phyloP scores from a whole-genome alignment of 345 rosid genomes.

The Rhodamnia argentea region DNA sequence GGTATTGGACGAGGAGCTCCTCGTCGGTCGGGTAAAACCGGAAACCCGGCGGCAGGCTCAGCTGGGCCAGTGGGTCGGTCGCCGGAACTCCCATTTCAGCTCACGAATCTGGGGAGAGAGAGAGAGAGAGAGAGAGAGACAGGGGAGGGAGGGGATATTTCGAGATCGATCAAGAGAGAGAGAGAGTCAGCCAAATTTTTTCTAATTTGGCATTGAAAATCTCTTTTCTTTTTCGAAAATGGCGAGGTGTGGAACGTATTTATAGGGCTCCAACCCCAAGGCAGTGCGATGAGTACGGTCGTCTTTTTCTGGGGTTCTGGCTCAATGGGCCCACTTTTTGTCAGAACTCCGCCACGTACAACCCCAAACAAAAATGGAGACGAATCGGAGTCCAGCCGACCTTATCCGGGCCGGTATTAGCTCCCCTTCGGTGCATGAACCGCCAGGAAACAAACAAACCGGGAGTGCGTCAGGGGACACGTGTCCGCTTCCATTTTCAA shows the following conservation, averaged over 20 bases:
- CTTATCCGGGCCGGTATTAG: neutral
- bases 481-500: neutral
- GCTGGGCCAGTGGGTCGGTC: slow-evolving; percentile 61
- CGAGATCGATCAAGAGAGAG: neutral
- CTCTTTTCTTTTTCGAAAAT: neutral
- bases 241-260: fast-evolving
- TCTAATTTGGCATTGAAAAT: neutral
- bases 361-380: neutral
- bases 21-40: slow-evolving; percentile 95
- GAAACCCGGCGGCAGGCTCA: slow-evolving; percentile 93
- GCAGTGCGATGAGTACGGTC: slow-evolving; percentile 53
- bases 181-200: neutral
- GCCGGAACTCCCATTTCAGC: slow-evolving; percentile 55
- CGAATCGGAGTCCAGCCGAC: neutral
- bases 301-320: slow-evolving; percentile 29
- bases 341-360: slow-evolving; percentile 16
- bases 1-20: slow-evolving; percentile 85
- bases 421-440: neutral
- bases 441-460: neutral
- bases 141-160: neutral
- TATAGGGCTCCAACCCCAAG: neutral
- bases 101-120: neutral
- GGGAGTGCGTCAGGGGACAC: neutral
- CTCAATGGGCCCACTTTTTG: slow-evolving; percentile 6
- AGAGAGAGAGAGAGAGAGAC: neutral